Evolutionary conservation across 345 rosid species (phyloP).

Genomic region (Syzygium aqueum): DNA sequence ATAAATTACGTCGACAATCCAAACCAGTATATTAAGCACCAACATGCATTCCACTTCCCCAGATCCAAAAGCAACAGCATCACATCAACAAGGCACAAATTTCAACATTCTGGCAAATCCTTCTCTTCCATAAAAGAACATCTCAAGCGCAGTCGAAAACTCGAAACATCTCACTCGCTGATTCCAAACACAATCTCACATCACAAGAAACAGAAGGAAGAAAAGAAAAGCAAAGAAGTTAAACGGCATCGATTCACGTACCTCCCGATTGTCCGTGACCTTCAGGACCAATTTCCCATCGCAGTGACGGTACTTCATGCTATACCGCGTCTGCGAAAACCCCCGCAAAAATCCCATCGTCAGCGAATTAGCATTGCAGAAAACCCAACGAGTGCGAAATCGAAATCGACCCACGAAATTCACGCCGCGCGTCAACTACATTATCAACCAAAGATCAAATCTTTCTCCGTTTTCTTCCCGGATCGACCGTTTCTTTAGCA

Average conservation of each 20-base stretch:
- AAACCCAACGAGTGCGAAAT: not conserved
- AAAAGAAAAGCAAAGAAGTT: not conserved
- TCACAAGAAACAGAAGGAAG: not conserved
- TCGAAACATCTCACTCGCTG: not conserved
- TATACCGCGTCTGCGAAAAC: constrained; percentile 66
- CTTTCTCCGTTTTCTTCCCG: not conserved
- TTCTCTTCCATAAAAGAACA: not conserved
- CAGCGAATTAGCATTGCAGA: not conserved
- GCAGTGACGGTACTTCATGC: constrained; percentile 84
- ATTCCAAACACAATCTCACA: not conserved
- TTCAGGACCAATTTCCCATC: constrained; percentile 96
- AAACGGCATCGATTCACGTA: constrained; percentile 1
- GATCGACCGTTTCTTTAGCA: not conserved
- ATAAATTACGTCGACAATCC: not conserved
- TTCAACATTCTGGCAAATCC: not conserved
- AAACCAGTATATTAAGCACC: not conserved
- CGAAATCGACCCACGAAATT: not conserved
- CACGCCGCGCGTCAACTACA: not conserved
- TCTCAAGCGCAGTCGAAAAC: not conserved
- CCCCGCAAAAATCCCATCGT: not conserved
- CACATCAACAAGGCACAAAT: not conserved
- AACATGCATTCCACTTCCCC: not conserved
- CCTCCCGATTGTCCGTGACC: constrained; percentile 98
- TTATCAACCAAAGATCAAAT: not conserved
- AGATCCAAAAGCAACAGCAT: not conserved